Evolutionary conservation across 2,329 filamentous ascomycete species (phyloP), one percentile per base, ranked within the genome.

Genomic region (Hypoxylon sp.): DNA sequence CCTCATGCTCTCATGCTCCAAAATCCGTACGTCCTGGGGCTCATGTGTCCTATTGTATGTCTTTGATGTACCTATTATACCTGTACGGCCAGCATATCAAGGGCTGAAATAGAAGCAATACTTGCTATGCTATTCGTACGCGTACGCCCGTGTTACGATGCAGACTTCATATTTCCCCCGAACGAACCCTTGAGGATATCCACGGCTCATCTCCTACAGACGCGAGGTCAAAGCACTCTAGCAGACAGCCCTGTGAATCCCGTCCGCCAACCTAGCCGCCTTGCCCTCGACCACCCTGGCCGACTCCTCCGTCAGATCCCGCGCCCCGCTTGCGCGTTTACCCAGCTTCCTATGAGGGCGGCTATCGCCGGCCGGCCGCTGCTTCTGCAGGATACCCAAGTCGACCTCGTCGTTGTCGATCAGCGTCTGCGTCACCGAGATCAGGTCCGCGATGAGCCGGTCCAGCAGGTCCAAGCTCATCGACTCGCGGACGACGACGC

Each of bases 391-490:
- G 17, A 79, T 77, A 6, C 79, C 76, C 44, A 89, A 70, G 62
- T 89, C 87, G 8, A 81, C 73, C 34, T 78, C 74, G 67, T 84
- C 82, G 32, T 80, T 80, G 13, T 81, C 79, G 73, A 90, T 88
- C 60, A 91, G 73, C 46, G 75, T 80, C 78, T 91, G 85, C 3
- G 88, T 90, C 6, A 88, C 84, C 7, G 79, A 73, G 62, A 84
- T 82, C 30, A 90, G 83, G 72, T 91, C 88, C 1, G 81, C 78
- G 41, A 91, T 83, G 24, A 91, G 78, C 1, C 85, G 78, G 74
- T 90, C 87, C 24, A 91, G 79, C 49, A 91, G 78, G 72, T 91
- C 88, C n/a, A 90, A 76, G n/a, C 82, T 86, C 85, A 91, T 86
- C 69, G 80, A 87, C 76, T 91, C 88, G 47, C 89, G 81, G 6